Conservation (phyloP, 1,284 basidiomycete genomes). For the Moesziomyces globuligerus region DNA sequence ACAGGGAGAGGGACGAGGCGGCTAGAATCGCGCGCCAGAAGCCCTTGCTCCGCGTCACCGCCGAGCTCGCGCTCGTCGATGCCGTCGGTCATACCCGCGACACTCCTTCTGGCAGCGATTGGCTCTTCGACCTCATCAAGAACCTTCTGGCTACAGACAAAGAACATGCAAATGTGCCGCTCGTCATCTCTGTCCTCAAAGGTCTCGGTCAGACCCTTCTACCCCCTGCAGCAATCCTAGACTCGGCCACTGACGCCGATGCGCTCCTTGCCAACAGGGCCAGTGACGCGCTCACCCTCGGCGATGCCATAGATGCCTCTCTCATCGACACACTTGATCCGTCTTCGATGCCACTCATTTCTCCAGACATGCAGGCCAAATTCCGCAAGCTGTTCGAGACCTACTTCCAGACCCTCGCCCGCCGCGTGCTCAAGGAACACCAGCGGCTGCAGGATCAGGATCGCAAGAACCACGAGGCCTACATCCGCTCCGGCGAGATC, state of each 20-base stretch:
- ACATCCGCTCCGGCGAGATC: conserved; percentile 97
- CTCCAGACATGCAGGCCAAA: conserved; percentile 82
- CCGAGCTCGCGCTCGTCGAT: conserved; percentile 88
- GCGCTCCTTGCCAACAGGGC: conserved; percentile 8
- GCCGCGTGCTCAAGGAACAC: conserved; percentile 76
- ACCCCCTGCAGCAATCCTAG: conserved; percentile 6
- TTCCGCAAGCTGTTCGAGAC: conserved; percentile 92
- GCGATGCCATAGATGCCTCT: conserved; percentile 24
- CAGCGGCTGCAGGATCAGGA: conserved; percentile 96
- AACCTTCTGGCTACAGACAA: conserved; percentile 83
- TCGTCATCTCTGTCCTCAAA: conserved; percentile 85
- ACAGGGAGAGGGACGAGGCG: conserved; percentile 92
- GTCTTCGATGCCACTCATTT: conserved; percentile 71
- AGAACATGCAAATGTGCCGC: conserved; percentile 82
- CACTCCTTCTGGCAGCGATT: conserved; percentile 70
- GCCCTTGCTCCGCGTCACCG: conserved; percentile 83
- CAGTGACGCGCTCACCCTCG: conserved; percentile 11
- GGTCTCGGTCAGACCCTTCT: conserved; percentile 83
- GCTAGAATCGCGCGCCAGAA: conserved; percentile 82
- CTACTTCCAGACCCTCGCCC: conserved; percentile 90
- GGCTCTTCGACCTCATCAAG: conserved; percentile 70
- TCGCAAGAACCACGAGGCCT: conserved; percentile 94
- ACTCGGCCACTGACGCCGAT: conserved; percentile 4
- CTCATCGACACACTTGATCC: conserved; percentile 13
- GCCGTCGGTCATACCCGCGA: conserved; percentile 67